Evolutionary conservation across 495 filamentous ascomycete genomes (phyloP).

Genomic region (Neurospora africana): DNA sequence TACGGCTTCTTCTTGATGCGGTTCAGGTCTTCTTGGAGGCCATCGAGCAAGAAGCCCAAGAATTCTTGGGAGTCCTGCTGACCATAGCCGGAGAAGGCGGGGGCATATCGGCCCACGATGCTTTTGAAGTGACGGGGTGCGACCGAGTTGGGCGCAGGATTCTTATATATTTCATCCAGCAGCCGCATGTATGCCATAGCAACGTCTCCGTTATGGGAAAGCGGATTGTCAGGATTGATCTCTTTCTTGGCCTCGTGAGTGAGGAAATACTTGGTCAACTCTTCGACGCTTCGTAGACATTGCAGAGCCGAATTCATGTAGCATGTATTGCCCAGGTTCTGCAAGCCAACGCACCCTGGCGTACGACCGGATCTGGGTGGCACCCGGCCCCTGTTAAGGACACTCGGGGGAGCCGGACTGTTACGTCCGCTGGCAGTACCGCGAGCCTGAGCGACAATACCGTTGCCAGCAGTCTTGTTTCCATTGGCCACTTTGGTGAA

Average conservation of each 20-base stretch:
- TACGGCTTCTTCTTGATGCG: conserved; percentile 92
- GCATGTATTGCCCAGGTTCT: conserved; percentile 91
- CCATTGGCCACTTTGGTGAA: not conserved
- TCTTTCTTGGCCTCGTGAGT: conserved; percentile 62
- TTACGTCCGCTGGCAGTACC: conserved; percentile 43
- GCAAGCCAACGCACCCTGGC: conserved; percentile 67
- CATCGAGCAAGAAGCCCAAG: conserved; percentile 90
- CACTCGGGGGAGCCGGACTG: conserved; percentile 48
- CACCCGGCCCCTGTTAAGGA: conserved; percentile 55
- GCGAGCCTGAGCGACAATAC: conserved; percentile 19
- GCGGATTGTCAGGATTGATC: conserved; percentile 71
- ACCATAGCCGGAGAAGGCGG: conserved; percentile 84
- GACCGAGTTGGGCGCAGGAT: conserved; percentile 49
- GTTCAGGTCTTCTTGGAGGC: conserved; percentile 88
- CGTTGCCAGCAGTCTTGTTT: conserved; percentile 25
- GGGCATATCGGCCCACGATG: conserved; percentile 65
- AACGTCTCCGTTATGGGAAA: conserved; percentile 73
- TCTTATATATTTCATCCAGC: conserved; percentile 60
- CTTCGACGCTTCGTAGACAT: conserved; percentile 82
- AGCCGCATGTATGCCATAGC: conserved; percentile 70
- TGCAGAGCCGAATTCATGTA: conserved; percentile 98
- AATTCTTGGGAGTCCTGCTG: conserved; percentile 98
- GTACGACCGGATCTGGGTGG: conserved; percentile 50
- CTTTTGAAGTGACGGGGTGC: conserved; percentile 69
- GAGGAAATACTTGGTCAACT: conserved; percentile 85